Percentiles rank a stretch among this genome's conserved stretches.
phyloP scores from a whole-genome alignment of 305 asterid species.

The Solanum chacoense region DNA sequence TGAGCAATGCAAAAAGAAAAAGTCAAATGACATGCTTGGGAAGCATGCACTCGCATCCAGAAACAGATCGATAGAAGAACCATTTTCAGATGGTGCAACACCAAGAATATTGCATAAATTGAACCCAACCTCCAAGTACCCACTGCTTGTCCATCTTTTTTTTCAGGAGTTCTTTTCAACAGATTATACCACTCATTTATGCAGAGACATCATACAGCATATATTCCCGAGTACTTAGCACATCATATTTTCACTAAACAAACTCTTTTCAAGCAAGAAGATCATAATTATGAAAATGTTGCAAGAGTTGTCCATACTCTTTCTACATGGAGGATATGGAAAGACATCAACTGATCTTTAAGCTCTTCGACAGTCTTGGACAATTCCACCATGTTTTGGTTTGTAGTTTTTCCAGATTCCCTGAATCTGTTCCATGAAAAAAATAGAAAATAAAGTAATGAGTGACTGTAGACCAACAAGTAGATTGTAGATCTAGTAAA shows the following conservation, averaged over 20 bases:
- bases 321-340: constrained; percentile 60
- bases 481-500: neutral
- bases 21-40: neutral
- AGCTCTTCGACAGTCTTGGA: constrained; percentile 82
- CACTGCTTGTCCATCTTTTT: neutral
- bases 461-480: neutral
- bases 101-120: neutral
- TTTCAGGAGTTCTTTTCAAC: neutral
- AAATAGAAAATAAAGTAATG: neutral
- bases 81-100: neutral
- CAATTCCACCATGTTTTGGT: constrained; percentile 75
- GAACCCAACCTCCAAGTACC: neutral
- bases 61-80: neutral
- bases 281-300: neutral
- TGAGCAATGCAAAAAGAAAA: neutral
- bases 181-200: neutral
- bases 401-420: constrained; percentile 82
- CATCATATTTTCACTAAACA: neutral
- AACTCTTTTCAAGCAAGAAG: neutral
- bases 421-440: constrained; percentile 45
- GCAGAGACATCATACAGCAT: neutral
- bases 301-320: constrained; percentile 36
- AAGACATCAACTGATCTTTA: constrained; percentile 67
- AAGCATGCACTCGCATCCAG: neutral
- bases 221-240: neutral